A percentile compares a stretch with the other conserved stretches of the same genome.
Conservation (phyloP, 164 flowering plant species). For the Aristolochia fimbriata region DNA sequence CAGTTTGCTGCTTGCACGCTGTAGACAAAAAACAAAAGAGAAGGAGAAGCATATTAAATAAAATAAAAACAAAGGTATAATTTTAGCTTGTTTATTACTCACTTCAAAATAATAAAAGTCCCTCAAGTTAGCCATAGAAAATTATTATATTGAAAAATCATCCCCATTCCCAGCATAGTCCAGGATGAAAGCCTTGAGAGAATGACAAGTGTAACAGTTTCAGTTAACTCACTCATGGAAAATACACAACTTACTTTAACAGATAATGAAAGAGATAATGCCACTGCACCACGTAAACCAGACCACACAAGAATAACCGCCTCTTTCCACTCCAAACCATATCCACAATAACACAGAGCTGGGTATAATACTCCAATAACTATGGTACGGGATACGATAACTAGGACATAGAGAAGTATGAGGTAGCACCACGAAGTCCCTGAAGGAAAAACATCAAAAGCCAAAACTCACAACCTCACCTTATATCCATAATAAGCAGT, state of each 20-base stretch:
- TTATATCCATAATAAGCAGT: too few relatives aligned
- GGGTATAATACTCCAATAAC: conserved; percentile 74
- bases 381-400: conserved; percentile 60
- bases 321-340: conserved; percentile 94
- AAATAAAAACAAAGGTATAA: too few relatives aligned
- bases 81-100: too few relatives aligned
- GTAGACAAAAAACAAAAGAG: conserved; percentile 5
- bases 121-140: too few relatives aligned
- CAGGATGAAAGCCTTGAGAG: too few relatives aligned
- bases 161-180: too few relatives aligned
- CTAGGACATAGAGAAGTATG: conserved; percentile 57
- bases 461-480: too few relatives aligned
- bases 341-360: conserved; percentile 61
- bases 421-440: conserved; percentile 81
- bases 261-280: conserved; percentile 76
- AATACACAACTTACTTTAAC: conserved; percentile 51
- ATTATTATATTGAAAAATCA: too few relatives aligned
- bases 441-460: conserved; percentile 14
- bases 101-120: too few relatives aligned
- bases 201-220: too few relatives aligned
- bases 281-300: conserved; percentile 92
- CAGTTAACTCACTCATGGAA: too few relatives aligned
- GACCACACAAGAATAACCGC: conserved; percentile 83
- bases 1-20: conserved; percentile 50
- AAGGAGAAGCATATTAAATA: neutral